Base-by-base conservation (phyloP, 108 stramenopile species). In the Aurantiochytrium sp. region DNA sequence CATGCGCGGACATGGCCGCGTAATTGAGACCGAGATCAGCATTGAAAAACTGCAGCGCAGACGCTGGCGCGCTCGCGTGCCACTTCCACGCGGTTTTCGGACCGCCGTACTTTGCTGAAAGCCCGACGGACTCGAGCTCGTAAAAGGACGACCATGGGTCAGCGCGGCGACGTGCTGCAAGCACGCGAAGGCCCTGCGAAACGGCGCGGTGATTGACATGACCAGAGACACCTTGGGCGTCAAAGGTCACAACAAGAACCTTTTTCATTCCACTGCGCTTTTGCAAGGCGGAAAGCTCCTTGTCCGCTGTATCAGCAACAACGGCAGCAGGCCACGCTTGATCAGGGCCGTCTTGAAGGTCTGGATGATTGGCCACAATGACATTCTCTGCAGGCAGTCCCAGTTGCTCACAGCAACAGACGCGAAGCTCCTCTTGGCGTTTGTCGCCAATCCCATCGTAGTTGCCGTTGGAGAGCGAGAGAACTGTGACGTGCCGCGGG, bases 381-480 rank as follows among this genome's bases (percentile, higher is more conserved):
- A 90, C 47, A 72, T 4, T 60, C n/a, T 87, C 49, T 21, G 18
- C 51, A 28, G 12, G 19, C 6, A 45, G 28, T 44, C 49, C 88
- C 10, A 90, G 44, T 5, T 91, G 60, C 44, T 88, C 55, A 5
- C 29, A 23, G 44, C 92, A 92, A 25, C 89, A 91, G 19, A 59
- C 69, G 29, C 45, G 18, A 72, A 93, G 89, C 91, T 93, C 93
- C 49, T 59, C 58, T 23, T 90, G 57, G 55, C 93, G 92, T 49
- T 25, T n/a, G 14, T 58, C 5, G 14, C 93, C 93, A 5, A 89
- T 35, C 25, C 93, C 92, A 60, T 93, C 88, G 51, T 57, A 90
- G 44, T 93, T 83, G 5, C 93, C 94, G 28, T 90, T 93, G 4
- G 94, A 94, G 42, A 94, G 88, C 90, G 91, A 94, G 23, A 94